Conservation (phyloP, 345 rosid species). For the Salix arbutifolia region DNA sequence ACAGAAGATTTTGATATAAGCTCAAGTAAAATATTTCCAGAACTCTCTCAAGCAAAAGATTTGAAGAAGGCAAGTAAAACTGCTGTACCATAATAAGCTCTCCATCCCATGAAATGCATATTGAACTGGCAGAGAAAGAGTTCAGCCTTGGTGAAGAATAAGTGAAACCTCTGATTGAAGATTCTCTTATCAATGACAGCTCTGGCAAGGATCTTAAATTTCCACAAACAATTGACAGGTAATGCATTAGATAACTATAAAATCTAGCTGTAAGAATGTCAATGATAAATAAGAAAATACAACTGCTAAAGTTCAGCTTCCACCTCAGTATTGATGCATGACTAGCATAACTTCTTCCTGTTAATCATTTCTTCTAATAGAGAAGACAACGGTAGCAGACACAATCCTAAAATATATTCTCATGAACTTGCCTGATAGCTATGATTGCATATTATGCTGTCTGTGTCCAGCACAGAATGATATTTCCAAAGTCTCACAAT, state of each 20-base stretch:
- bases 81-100: conserved; percentile 60
- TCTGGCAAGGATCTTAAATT: conserved; percentile 71
- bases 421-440: neutral
- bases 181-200: conserved; percentile 59
- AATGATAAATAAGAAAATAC: neutral
- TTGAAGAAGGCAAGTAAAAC: neutral
- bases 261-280: neutral
- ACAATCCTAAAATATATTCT: neutral
- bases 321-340: too few relatives aligned
- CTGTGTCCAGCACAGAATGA: neutral
- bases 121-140: conserved; percentile 39
- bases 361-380: too few relatives aligned
- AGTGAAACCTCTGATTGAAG: conserved; percentile 55
- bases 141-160: conserved; percentile 44
- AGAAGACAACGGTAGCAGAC: too few relatives aligned
- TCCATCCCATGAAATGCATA: conserved; percentile 69
- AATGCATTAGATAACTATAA: neutral
- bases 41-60: conserved; percentile 4
- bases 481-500: too few relatives aligned
- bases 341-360: too few relatives aligned
- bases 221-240: conserved; percentile 1
- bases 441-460: neutral
- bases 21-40: neutral
- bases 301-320: neutral
- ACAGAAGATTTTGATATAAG: conserved; percentile 6